A percentile compares a stretch with the other conserved stretches of the same genome.
phyloP scores from a whole-genome alignment of 139 green algal species.

The Chlamydomonas urium region DNA sequence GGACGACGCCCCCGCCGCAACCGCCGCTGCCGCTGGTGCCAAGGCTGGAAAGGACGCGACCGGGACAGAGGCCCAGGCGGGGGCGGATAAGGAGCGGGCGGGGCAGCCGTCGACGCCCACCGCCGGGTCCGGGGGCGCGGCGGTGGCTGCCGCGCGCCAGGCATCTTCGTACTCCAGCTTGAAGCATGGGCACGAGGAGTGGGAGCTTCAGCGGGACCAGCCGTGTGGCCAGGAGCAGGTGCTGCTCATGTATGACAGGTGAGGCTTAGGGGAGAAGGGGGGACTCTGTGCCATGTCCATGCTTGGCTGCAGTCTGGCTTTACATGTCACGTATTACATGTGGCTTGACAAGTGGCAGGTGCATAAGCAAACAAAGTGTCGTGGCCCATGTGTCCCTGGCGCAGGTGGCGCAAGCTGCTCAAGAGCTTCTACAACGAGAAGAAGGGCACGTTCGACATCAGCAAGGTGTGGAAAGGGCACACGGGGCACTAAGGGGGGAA shows the following conservation, averaged over 20 bases:
- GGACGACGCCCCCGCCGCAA: too few relatives aligned
- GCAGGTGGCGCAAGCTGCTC: constrained; percentile 78
- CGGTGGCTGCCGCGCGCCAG: too few relatives aligned
- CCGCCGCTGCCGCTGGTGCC: too few relatives aligned
- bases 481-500: too few relatives aligned
- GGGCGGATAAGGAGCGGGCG: too few relatives aligned
- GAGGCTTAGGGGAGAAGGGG: neutral
- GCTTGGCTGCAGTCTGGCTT: neutral
- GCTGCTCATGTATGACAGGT: constrained; percentile 90
- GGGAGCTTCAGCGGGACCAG: constrained; percentile 42
- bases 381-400: neutral
- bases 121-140: too few relatives aligned
- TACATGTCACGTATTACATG: neutral
- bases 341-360: neutral
- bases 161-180: too few relatives aligned
- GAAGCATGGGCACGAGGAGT: constrained; percentile 63
- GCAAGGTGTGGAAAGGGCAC: constrained; percentile 50
- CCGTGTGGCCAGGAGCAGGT: constrained; percentile 79
- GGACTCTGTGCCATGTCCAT: neutral
- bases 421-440: constrained; percentile 83
- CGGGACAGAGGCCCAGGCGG: too few relatives aligned
- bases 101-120: too few relatives aligned
- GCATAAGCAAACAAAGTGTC: neutral
- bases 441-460: constrained; percentile 82
- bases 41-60: too few relatives aligned